Conservation (phyloP, 2,329 filamentous ascomycete genomes). For the Capronia americana region DNA sequence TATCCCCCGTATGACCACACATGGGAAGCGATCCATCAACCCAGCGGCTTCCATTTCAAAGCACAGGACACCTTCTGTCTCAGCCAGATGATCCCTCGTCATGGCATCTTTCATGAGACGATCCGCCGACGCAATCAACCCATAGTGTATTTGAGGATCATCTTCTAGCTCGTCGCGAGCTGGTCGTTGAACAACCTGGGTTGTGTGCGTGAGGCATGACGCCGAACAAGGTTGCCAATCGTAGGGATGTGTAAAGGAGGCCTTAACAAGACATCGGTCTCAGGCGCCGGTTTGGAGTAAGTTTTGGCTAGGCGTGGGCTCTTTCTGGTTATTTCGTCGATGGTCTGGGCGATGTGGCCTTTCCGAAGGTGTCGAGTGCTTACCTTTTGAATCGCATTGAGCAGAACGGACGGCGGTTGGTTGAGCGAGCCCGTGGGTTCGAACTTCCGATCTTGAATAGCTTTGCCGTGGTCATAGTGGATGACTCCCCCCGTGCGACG, state of each 20-base stretch:
- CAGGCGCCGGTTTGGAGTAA: not conserved
- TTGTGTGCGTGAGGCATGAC: not conserved
- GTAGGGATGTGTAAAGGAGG: no score
- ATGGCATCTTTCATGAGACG: conserved; percentile 31
- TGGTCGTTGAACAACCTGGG: conserved; percentile 12
- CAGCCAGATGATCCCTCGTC: conserved; percentile 23
- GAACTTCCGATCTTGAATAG: conserved; percentile 33
- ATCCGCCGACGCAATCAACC: conserved; percentile 38
- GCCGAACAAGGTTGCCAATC: not conserved
- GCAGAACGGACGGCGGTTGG: conserved; percentile 36
- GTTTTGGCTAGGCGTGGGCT: not conserved
- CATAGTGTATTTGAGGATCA: conserved; percentile 36
- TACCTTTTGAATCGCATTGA: conserved; percentile 34
- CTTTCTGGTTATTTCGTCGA: not conserved
- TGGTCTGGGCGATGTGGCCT: not conserved
- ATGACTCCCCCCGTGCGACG: conserved; percentile 40
- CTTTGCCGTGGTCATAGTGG: conserved; percentile 44
- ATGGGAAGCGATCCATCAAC: conserved; percentile 43
- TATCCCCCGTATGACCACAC: conserved; percentile 50
- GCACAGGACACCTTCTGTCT: conserved; percentile 35
- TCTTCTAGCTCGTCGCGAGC: conserved; percentile 17
- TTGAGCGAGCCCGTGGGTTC: conserved; percentile 37
- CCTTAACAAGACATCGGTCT: conserved; percentile 1
- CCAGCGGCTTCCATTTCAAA: conserved; percentile 46
- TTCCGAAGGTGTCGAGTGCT: conserved; percentile 32